Base-by-base conservation (phyloP, 208 protist genomes). In the Crithidia acanthocephali region DNA sequence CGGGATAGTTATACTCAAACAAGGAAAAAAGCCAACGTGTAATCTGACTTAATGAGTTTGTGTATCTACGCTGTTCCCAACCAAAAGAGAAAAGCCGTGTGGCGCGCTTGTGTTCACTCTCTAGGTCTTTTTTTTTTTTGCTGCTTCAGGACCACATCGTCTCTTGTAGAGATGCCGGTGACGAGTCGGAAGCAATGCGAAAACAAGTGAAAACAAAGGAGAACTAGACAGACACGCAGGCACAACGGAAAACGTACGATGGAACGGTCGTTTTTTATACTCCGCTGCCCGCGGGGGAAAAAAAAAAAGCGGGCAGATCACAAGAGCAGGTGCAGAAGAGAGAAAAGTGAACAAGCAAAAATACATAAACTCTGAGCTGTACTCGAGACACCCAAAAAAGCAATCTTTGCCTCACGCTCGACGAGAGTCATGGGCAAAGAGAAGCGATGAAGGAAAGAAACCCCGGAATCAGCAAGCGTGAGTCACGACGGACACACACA, bases 251-350 rank as follows among this genome's bases (percentile, higher is more conserved):
- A 40, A 11, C 35, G 35, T 40, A 11, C 35, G 35, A 40, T 40
- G 5, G 35, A 40, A 40, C 5, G 35, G 8, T 40, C 5, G 11
- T 11, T 40, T 40, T 11, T 40, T 40, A 40, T 5, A 40, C 5
- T 40, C 35, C 35, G 35, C 35, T 40, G 11, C 35, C 35, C 35
- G 35, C 35, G 11, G 11, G 55, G 37, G 56, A 11, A 10, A 68
- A 63, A 27, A 68, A 28, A 61, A 33, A 81, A 33, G 40, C 9
- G 33, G 45, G 30, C 10, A 42, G 20, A 45, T 20, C n/a, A 22
- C 10, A 25, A 22, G 32, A 44, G 32, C 28, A 27, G 15, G 18
- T 1, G 25, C 18, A 30, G 47, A 18, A 40, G 5, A 40, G 6
- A 53, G 28, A 52, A 47, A 52, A 6, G 30, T 3, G 6, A 42